Evolutionary conservation across 2,329 filamentous ascomycete genomes (phyloP), one percentile per base, ranked within the genome.

Genomic region (Aureobasidium pullulans): DNA sequence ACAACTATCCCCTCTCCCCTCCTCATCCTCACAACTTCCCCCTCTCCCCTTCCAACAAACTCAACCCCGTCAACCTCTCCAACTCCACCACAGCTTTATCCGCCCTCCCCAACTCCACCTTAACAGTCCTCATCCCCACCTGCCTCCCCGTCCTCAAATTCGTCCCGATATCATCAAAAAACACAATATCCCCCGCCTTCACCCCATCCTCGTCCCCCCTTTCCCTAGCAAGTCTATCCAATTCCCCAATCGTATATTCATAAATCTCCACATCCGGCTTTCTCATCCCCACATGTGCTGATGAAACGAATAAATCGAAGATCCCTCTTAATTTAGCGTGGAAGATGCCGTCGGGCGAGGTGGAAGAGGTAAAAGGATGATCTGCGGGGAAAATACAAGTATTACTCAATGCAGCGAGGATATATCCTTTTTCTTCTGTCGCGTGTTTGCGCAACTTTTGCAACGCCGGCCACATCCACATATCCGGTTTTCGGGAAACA

Each of bases 141-240:
- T 80, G 80, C 73, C 80, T 88, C 1, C 85, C 94, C 46, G 81
- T 86, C 77, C 92, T 94, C 60, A 97, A 73, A 71, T 99, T 99
- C 73, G 92, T 86, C 1, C 94, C 94, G 71, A 99, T 96, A 67
- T 96, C 92, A 71, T 96, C 94, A 52, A 96, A 74, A 70, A 99
- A 99, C 4, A 96, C 74, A 46, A 96, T 78, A 59, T 96, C 90
- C 0, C 76, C 76, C 0, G 87, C 75, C 59, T 75, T 72, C 8
- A 95, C 77, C 0, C 80, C 15, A 71, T 72, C 77, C 80, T 81
- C 4, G 78, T 65, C 75, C 77, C 63, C 75, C 71, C 83, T 84
- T 28, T 76, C 72, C 68, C 75, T 78, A 1, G 85, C 84, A 64
- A 83, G 84, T 62, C 82, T 79, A 66, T 89, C 79, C 64, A 94